Percentiles rank a stretch among this genome's conserved stretches.
These are phyloP conservation scores for Avena atlantica DNA, from an alignment of 176 grass and related monocot species.

Conservation along the genomic window DNA sequence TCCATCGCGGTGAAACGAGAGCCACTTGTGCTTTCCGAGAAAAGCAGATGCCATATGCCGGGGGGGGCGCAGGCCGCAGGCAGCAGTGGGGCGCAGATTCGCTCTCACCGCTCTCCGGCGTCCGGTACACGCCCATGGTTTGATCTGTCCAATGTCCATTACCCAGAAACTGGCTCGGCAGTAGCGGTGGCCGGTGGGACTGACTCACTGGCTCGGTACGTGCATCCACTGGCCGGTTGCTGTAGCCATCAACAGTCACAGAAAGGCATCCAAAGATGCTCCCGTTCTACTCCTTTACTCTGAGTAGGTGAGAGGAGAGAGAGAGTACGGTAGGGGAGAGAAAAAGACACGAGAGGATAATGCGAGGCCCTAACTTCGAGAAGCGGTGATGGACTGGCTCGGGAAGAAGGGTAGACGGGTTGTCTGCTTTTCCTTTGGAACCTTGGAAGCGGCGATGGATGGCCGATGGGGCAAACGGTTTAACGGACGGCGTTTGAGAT, in stretches of 20 bases:
- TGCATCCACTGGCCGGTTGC: no score
- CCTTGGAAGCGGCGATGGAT: not conserved
- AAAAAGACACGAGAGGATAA: not conserved
- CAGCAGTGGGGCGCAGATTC: constrained; percentile 18
- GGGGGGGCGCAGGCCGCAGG: not conserved
- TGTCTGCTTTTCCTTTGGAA: constrained; percentile 2
- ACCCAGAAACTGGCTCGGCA: constrained; percentile 11
- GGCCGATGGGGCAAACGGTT: no score
- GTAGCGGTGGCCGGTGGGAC: not conserved
- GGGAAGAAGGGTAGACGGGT: not conserved
- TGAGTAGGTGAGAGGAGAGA: constrained; percentile 1
- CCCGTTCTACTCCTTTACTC: not conserved
- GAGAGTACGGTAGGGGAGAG: no score
- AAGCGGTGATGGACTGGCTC: constrained; percentile 24
- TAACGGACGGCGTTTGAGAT: not conserved
- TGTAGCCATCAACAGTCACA: not conserved
- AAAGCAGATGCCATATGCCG: not conserved
- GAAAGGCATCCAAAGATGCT: not conserved
- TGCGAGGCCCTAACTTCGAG: not conserved
- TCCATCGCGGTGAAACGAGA: not conserved
- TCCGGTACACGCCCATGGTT: not conserved
- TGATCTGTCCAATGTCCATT: not conserved
- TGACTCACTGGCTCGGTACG: not conserved
- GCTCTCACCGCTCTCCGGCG: not conserved
- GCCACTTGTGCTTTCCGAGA: not conserved